These are phyloP conservation scores for Dictyostelium capitatum DNA, from an alignment of 78 protist species.

Conservation along the genomic window DNA sequence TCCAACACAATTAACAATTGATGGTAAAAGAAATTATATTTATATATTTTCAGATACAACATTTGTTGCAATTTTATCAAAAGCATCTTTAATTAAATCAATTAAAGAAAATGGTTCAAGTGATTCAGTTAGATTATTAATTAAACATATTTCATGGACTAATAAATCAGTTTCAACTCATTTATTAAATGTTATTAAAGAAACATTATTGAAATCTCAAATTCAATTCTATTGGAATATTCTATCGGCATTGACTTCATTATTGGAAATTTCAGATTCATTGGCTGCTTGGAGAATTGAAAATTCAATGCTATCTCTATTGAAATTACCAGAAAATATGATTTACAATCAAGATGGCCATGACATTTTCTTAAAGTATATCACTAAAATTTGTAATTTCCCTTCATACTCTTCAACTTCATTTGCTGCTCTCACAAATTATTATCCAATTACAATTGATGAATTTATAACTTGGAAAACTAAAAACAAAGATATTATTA, in stretches of 20 bases:
- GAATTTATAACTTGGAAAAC: conserved; percentile 37
- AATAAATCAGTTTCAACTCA: conserved; percentile 30
- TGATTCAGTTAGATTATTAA: conserved; percentile 12
- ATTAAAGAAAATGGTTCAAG: conserved; percentile 74
- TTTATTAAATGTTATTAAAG: conserved; percentile 50
- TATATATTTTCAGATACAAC: conserved; percentile 32
- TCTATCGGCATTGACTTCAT: background rate
- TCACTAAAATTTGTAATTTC: conserved; percentile 7
- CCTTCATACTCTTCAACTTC: background rate
- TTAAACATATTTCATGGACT: conserved; percentile 56
- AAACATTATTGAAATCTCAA: conserved; percentile 18
- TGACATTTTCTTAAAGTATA: conserved; percentile 14
- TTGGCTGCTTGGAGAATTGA: conserved; percentile 63
- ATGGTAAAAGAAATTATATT: background rate
- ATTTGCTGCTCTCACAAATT: background rate
- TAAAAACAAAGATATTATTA: conserved; percentile 39
- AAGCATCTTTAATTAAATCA: conserved; percentile 40
- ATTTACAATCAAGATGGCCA: conserved; percentile 36
- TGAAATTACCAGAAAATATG: conserved; percentile 45
- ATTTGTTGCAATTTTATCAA: conserved; percentile 27
- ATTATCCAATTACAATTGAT: conserved; percentile 9
- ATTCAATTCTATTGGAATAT: conserved; percentile 32
- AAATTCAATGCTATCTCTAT: conserved; percentile 22
- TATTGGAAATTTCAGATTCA: conserved; percentile 46
- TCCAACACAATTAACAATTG: background rate